A percentile compares a stretch with the other conserved stretches of the same genome.
phyloP scores from a whole-genome alignment of 805 yeast genomes.

The Saturnispora besseyi region DNA sequence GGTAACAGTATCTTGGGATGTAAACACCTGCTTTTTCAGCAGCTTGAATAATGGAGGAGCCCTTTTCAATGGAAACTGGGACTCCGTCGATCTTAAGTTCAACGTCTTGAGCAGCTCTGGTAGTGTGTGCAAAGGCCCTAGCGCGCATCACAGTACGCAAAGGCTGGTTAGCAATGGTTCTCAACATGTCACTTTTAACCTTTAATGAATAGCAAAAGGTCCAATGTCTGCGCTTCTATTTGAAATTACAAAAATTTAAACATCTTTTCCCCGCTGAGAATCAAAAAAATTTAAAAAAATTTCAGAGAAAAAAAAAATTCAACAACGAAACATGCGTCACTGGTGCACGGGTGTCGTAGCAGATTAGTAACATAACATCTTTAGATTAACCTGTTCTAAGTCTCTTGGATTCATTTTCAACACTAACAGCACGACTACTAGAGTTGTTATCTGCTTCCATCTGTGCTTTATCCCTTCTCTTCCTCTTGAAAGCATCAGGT shows the following conservation, averaged over 20 bases:
- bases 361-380: neutral
- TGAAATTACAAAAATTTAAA: neutral
- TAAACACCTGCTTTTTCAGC: constrained; percentile 85
- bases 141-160: constrained; percentile 1
- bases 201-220: neutral
- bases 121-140: constrained; percentile 10
- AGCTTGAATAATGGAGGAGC: constrained; percentile 83
- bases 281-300: neutral
- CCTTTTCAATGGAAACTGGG: constrained; percentile 71
- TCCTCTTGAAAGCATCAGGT: constrained; percentile 45
- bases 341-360: neutral
- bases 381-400: neutral
- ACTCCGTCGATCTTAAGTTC: constrained; percentile 55
- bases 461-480: constrained; percentile 17
- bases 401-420: constrained; percentile 1
- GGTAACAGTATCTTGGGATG: constrained; percentile 86
- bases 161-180: constrained; percentile 11
- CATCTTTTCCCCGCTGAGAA: neutral
- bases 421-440: constrained; percentile 9
- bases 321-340: neutral
- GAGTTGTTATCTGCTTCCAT: constrained; percentile 12
- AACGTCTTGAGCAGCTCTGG: constrained; percentile 18
- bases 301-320: neutral
- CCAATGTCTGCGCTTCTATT: constrained; percentile 4
- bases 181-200: constrained; percentile 10